Evolutionary conservation across 2,329 filamentous ascomycete genomes (phyloP).

Genomic region (Neopestalotiopsis rosae): DNA sequence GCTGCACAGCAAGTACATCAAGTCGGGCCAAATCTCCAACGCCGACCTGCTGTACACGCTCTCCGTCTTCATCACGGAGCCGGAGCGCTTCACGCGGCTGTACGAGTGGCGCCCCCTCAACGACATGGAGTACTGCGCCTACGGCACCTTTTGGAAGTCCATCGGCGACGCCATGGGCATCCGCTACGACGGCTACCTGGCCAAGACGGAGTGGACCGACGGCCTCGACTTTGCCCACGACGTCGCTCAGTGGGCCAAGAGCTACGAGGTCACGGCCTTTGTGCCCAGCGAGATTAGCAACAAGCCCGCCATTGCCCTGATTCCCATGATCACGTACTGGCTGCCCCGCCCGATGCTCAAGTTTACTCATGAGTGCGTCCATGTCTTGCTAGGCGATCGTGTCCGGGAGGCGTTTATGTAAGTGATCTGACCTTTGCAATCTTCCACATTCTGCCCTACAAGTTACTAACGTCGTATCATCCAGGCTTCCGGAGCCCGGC

Average conservation of each 20-base stretch:
- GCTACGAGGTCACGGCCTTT: conserved; percentile 67
- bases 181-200: conserved; percentile 47
- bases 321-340: conserved; percentile 63
- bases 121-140: conserved; percentile 70
- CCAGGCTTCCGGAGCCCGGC: conserved; percentile 50
- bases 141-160: conserved; percentile 73
- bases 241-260: conserved; percentile 50
- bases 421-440: conserved; percentile 28
- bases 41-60: conserved; percentile 45
- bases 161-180: conserved; percentile 75
- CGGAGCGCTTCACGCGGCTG: conserved; percentile 63
- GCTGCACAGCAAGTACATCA: conserved; percentile 41
- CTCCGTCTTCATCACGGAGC: conserved; percentile 69
- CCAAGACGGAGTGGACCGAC: conserved; percentile 46
- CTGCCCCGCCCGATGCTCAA: conserved; percentile 53
- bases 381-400: conserved; percentile 67
- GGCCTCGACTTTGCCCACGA: conserved; percentile 59
- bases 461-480: not conserved
- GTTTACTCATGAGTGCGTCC: conserved; percentile 55
- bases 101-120: conserved; percentile 75
- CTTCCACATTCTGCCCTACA: not conserved
- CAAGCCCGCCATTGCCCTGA: conserved; percentile 62
- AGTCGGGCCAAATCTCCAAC: conserved; percentile 41
- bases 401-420: conserved; percentile 70
- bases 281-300: conserved; percentile 55